Evolutionary conservation across 345 rosid genomes (phyloP), one percentile per base, ranked within the genome.

Genomic region (Pistacia vera): DNA sequence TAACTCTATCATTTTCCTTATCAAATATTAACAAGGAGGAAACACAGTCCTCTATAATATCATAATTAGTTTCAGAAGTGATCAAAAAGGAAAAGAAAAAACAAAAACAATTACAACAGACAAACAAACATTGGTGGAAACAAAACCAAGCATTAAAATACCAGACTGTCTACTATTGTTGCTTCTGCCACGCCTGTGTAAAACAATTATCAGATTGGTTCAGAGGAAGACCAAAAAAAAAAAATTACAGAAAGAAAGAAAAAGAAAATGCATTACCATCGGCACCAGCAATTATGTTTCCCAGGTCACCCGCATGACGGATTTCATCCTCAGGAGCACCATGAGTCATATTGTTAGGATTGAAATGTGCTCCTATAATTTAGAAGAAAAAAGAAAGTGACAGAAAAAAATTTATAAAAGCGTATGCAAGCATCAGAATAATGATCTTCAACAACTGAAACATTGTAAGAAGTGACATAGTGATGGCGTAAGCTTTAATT

Each of bases 221-320:
- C 11, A 28, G 25, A 1, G 4, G 80, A 79, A 38, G 48, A 5
- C 16, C 4, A 48, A 64, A 73, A 59, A 71, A 70, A 35, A 4
- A 33, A 11, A 56, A 35, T 17, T 1, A 49, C 33, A 66, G 17
- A 11, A 18, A 8, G 11, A n/a, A 63, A 11, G 14, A 64, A 33
- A 84, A 73, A 62, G 78, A 71, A 33, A 58, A 68, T 60, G 71
- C 28, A 54, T 38, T 87, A 95, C 99, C 99, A 73, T 93, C 89
- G 30, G 95, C 97, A 33, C 89, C 88, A 84, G 98, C 99, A 88
- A 74, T 65, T 85, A 96, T 88, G 97, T 96, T 96, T 93, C 99
- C 99, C 99, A 96, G 97, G 99, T 96, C 99, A 67, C 99, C 99
- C 95, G 97, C 99, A 91, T 93, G 99, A 75, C 99, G 95, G 85